Evolutionary conservation across 2,329 filamentous ascomycete species (phyloP).

Genomic region (Decorospora gaudefroyi): DNA sequence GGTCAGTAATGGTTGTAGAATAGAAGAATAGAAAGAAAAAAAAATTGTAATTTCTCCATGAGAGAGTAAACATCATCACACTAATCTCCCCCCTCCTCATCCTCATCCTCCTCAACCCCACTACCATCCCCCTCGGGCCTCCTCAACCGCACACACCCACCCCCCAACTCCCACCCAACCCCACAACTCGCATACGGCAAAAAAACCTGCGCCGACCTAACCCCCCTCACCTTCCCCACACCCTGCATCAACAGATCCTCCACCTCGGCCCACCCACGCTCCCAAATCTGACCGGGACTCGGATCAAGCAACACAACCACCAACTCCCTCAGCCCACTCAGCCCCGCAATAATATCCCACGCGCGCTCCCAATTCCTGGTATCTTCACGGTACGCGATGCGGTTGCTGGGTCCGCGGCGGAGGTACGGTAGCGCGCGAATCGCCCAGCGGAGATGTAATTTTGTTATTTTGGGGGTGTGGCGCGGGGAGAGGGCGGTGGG

Average conservation of each 20-base stretch:
- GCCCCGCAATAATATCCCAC: slow-evolving; percentile 35
- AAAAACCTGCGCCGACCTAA: slow-evolving; percentile 29
- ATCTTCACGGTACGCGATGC: slow-evolving; percentile 43
- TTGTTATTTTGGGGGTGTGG: slow-evolving; percentile 36
- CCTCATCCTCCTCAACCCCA: background rate
- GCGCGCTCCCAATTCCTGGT: slow-evolving; percentile 41
- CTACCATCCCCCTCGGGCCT: slow-evolving; percentile 19
- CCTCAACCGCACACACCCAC: slow-evolving; percentile 24
- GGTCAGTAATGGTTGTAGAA: too few relatives aligned
- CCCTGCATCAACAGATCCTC: slow-evolving; percentile 33
- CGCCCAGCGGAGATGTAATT: slow-evolving; percentile 38
- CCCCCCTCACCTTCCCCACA: slow-evolving; percentile 27
- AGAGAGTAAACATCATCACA: too few relatives aligned
- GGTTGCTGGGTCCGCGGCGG: slow-evolving; percentile 25
- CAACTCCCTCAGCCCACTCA: slow-evolving; percentile 35
- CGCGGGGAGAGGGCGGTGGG: slow-evolving; percentile 34
- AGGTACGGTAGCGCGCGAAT: slow-evolving; percentile 44
- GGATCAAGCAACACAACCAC: slow-evolving; percentile 38
- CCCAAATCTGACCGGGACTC: slow-evolving; percentile 36
- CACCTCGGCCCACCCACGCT: slow-evolving; percentile 36
- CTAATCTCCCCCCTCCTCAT: too few relatives aligned
- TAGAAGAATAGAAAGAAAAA: too few relatives aligned
- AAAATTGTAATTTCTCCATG: too few relatives aligned
- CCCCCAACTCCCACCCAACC: slow-evolving; percentile 34
- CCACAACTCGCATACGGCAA: slow-evolving; percentile 40